Evolutionary conservation across 2,329 filamentous ascomycete genomes (phyloP), one percentile per base, ranked within the genome.

Genomic region (Aspergillus sp.): DNA sequence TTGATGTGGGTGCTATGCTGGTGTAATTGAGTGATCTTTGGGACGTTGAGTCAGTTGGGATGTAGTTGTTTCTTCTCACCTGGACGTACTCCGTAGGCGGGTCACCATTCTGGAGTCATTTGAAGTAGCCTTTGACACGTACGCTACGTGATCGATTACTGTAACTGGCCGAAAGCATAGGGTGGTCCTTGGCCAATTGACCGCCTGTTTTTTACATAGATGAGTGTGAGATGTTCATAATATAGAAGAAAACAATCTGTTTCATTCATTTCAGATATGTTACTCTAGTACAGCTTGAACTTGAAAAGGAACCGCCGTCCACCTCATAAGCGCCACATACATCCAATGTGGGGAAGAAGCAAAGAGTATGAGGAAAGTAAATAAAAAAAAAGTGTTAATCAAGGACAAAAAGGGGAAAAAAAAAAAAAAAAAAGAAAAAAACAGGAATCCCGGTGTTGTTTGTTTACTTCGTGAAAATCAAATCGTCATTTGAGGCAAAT

Each of bases 221-320:
- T 5, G 4, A 13, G 32, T 36, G 32, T 36, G 32, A 13, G 32
- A 13, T 5, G 5, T 36, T 2, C 32, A 36, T 2, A 44, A 10
- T 30, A 41, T 41, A 19, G 7, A 8, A 42, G 15, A 42, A 30
- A 17, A 41, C 13, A 42, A 54, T 42, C 39, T 39, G 49, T 55
- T 58, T 57, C 59, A 58, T 58, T 61, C 30, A 55, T 15, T 36
- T 36, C 32, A 36, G 32, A 42, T 44, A 54, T 21, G 59, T 55
- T 63, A 60, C 63, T 72, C 70, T 71, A 71, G 62, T 71, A 68
- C 66, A 70, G 54, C 49, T 60, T n/a, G 13, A 57, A 58, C n/a
- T 32, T 32, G 56, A 63, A 57, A 13, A 62, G 52, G 61, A 57
- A 44, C 54, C 56, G 59, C 63, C 64, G 54, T 64, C 66, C 59